Percentiles rank a stretch among this genome's conserved stretches.
These are phyloP conservation scores for Xylaria sp. DNA, from an alignment of 2,329 filamentous ascomycete species.

Conservation along the genomic window DNA sequence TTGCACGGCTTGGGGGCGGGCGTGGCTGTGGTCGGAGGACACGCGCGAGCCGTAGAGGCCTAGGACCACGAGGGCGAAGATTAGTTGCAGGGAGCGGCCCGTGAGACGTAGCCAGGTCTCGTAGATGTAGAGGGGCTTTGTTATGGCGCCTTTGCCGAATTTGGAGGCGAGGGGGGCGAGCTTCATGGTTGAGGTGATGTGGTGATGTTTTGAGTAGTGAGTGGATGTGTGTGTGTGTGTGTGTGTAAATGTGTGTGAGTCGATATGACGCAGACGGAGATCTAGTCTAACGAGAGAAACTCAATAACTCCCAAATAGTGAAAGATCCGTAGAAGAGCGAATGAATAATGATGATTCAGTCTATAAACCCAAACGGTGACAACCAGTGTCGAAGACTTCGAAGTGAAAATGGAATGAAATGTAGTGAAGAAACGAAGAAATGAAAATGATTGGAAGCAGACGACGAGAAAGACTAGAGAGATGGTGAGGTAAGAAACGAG, in stretches of 20 bases:
- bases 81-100: slow-evolving; percentile 74
- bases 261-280: neutral
- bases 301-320: neutral
- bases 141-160: slow-evolving; percentile 56
- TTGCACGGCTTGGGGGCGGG: slow-evolving; percentile 60
- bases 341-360: slow-evolving; percentile 21
- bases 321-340: slow-evolving; percentile 17
- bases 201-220: neutral
- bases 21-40: slow-evolving; percentile 54
- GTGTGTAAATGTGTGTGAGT: neutral
- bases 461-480: neutral
- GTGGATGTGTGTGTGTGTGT: neutral
- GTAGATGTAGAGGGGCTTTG: slow-evolving; percentile 59
- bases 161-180: slow-evolving; percentile 42
- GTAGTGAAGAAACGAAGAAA: slow-evolving; percentile 2
- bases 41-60: slow-evolving; percentile 76
- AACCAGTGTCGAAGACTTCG: slow-evolving; percentile 34
- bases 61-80: slow-evolving; percentile 74
- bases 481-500: slow-evolving; percentile 4
- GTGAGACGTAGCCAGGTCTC: slow-evolving; percentile 60
- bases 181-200: slow-evolving; percentile 34
- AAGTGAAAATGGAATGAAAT: slow-evolving; percentile 5
- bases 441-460: slow-evolving; percentile 12
- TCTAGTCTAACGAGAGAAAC: slow-evolving; percentile 6
- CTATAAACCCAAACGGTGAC: slow-evolving; percentile 27